Evolutionary conservation across 805 yeast species (phyloP).

Genomic region (Wickerhamomyces strasburgensis): DNA sequence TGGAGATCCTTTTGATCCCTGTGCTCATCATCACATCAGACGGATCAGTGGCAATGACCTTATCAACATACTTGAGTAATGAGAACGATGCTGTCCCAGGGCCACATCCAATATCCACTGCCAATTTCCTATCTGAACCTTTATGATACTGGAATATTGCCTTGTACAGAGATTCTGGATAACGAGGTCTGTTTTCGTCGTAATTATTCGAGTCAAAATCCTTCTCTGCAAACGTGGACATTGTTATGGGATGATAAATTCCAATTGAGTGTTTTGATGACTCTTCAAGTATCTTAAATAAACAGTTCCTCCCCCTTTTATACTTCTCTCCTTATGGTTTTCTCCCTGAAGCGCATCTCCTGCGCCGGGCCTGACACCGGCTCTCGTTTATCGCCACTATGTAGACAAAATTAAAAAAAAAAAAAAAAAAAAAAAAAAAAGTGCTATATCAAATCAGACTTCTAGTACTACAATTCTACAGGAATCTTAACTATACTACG

Average conservation of each 20-base stretch:
- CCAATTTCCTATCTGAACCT: slow-evolving; percentile 24
- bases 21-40: slow-evolving; percentile 46
- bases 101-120: slow-evolving; percentile 68
- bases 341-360: too few species aligned
- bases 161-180: slow-evolving; percentile 48
- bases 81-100: slow-evolving; percentile 62
- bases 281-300: too few species aligned
- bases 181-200: slow-evolving; percentile 52
- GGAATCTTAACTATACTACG: neutral
- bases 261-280: too few species aligned
- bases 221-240: slow-evolving; percentile 52
- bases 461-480: neutral
- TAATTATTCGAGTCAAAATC: slow-evolving; percentile 48
- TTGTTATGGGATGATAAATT: slow-evolving; percentile 16
- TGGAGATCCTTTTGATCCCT: slow-evolving; percentile 28
- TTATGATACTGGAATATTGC: slow-evolving; percentile 38
- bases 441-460: too few species aligned
- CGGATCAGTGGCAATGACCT: slow-evolving; percentile 54
- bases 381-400: neutral
- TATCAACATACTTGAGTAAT: slow-evolving; percentile 37
- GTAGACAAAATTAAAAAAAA: too few species aligned
- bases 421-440: too few species aligned
- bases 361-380: too few species aligned
- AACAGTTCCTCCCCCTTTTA: too few species aligned
- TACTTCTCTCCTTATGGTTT: too few species aligned